A percentile compares a stretch with the other conserved stretches of the same genome.
These are phyloP conservation scores for Suhomyces sp. DNA, from an alignment of 805 yeast species.

Conservation along the genomic window DNA sequence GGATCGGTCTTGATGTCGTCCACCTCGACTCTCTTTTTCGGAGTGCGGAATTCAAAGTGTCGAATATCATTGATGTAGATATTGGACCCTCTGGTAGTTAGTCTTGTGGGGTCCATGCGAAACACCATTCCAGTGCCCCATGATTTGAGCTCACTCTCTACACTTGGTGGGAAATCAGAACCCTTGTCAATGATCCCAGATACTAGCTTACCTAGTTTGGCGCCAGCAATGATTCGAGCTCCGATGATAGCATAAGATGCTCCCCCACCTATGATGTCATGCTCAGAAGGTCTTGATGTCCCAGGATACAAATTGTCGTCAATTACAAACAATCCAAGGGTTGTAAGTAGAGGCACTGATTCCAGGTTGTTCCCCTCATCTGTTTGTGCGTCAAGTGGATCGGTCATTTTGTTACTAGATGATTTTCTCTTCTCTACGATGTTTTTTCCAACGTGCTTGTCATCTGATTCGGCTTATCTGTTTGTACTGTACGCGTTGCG, in stretches of 20 bases:
- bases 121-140: conserved; percentile 66
- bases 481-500: neutral
- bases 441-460: neutral
- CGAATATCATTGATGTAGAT: conserved; percentile 59
- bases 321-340: conserved; percentile 86
- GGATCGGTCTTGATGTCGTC: conserved; percentile 47
- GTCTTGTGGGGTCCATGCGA: conserved; percentile 49
- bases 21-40: conserved; percentile 57
- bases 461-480: neutral
- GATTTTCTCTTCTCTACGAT: neutral
- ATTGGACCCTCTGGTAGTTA: conserved; percentile 82
- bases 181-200: conserved; percentile 81
- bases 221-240: conserved; percentile 53
- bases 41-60: conserved; percentile 57
- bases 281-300: conserved; percentile 30
- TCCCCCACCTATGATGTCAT: conserved; percentile 81
- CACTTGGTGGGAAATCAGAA: conserved; percentile 59
- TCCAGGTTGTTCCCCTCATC: neutral
- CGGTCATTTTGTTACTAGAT: neutral
- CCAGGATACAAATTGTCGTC: conserved; percentile 72
- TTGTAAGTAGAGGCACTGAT: conserved; percentile 36
- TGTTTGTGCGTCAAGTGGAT: neutral
- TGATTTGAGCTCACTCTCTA: conserved; percentile 42
- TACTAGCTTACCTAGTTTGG: conserved; percentile 32
- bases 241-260: conserved; percentile 82